A percentile compares a stretch with the other conserved stretches of the same genome.
Evolutionary conservation across 768 basidiomycete species (phyloP).

Genomic region (Agaricus bisporus): DNA sequence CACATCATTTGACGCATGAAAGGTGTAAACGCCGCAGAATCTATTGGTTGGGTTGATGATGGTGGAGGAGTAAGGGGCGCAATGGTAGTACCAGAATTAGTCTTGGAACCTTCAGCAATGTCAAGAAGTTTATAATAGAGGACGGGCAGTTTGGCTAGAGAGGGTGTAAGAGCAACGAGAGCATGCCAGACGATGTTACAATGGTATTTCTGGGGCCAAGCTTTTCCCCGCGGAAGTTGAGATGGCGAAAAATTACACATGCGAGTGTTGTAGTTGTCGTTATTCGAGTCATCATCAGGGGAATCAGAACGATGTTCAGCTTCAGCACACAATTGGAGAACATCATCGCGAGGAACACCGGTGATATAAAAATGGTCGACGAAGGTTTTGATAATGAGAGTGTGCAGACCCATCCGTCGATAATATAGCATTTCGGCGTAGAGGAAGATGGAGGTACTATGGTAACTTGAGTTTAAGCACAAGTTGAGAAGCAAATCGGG

Average conservation of each 20-base stretch:
- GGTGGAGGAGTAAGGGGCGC: constrained; percentile 21
- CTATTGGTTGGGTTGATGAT: constrained; percentile 24
- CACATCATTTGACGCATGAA: constrained; percentile 41
- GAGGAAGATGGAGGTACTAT: constrained; percentile 22
- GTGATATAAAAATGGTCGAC: constrained; percentile 42
- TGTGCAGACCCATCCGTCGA: constrained; percentile 17
- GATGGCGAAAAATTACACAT: constrained; percentile 9
- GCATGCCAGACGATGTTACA: constrained; percentile 35
- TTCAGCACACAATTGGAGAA: constrained; percentile 18
- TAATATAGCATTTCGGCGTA: constrained; percentile 42
- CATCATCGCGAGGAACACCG: constrained; percentile 42
- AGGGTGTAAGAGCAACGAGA: constrained; percentile 21
- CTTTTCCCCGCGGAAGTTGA: constrained; percentile 18
- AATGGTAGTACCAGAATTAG: constrained; percentile 5
- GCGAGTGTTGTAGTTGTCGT: constrained; percentile 4
- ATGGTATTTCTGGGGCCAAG: constrained; percentile 29
- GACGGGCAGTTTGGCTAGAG: constrained; percentile 18
- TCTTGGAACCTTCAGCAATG: constrained; percentile 13
- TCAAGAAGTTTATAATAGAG: constrained; percentile 42
- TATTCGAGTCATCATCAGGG: constrained; percentile 3
- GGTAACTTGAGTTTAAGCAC: constrained; percentile 18
- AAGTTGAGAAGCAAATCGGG: constrained; percentile 27
- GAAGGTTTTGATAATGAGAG: constrained; percentile 39
- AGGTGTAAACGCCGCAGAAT: constrained; percentile 37
- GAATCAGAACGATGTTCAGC: constrained; percentile 6